These are phyloP conservation scores for Pseudonectria foliicola DNA, from an alignment of 2,329 filamentous ascomycete genomes.

Conservation along the genomic window DNA sequence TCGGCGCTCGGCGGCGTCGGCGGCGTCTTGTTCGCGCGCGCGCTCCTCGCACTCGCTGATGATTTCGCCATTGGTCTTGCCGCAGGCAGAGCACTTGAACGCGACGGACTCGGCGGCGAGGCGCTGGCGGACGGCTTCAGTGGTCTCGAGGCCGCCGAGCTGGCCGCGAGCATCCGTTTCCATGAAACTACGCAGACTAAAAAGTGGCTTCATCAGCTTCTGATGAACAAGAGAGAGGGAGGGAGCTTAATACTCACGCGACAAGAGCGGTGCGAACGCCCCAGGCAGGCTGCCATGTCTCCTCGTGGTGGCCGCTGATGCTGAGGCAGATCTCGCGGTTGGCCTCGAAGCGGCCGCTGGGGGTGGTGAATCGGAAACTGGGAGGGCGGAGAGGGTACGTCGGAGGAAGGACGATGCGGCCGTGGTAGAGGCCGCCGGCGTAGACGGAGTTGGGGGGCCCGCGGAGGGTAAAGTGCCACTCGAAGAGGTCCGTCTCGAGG, in stretches of 20 bases:
- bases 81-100: conserved; percentile 68
- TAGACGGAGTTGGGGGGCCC: conserved; percentile 80
- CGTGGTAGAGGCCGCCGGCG: conserved; percentile 82
- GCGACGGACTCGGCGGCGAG: conserved; percentile 59
- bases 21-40: conserved; percentile 29
- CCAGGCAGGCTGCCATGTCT: conserved; percentile 98
- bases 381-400: conserved; percentile 89
- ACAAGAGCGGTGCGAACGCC: conserved; percentile 83
- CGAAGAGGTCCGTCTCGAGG: conserved; percentile 83
- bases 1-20: conserved; percentile 16
- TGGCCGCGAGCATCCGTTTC: conserved; percentile 83
- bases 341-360: conserved; percentile 86
- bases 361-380: conserved; percentile 91
- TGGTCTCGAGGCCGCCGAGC: conserved; percentile 79
- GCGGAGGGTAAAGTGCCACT: conserved; percentile 98
- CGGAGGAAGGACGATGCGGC: conserved; percentile 83
- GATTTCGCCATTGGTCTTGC: conserved; percentile 64
- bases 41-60: conserved; percentile 61
- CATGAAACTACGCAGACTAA: conserved; percentile 76
- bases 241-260: conserved; percentile 29
- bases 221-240: background rate
- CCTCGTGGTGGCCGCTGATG: conserved; percentile 92
- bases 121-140: conserved; percentile 55
- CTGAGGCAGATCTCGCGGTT: conserved; percentile 95
- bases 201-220: background rate